Percentiles rank a stretch among this genome's conserved stretches.
These are phyloP conservation scores for Cladosporium sp. DNA, from an alignment of 2,329 filamentous ascomycete species.

Conservation along the genomic window DNA sequence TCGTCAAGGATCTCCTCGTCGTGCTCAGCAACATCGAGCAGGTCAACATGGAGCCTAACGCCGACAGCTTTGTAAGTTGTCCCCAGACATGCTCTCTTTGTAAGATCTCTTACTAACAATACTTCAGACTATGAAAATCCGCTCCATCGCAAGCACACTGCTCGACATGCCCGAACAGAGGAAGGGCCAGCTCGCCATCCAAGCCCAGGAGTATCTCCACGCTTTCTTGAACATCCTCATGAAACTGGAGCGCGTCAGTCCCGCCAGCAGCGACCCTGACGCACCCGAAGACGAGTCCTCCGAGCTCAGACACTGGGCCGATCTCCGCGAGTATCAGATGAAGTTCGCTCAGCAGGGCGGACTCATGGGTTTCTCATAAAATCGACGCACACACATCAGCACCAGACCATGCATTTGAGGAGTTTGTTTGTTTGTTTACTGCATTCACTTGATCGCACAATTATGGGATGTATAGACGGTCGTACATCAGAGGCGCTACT, in stretches of 20 bases:
- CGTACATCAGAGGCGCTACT: too few species aligned
- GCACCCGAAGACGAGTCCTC: slow-evolving; percentile 61
- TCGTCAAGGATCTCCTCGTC: slow-evolving; percentile 72
- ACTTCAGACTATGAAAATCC: slow-evolving; percentile 71
- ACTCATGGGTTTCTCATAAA: slow-evolving; percentile 36
- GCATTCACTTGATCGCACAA: too few species aligned
- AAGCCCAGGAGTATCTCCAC: slow-evolving; percentile 67
- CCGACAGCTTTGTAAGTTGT: slow-evolving; percentile 57
- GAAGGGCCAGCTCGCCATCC: slow-evolving; percentile 49
- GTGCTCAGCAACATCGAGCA: slow-evolving; percentile 75
- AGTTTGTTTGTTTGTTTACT: too few species aligned
- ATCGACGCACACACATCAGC: too few species aligned
- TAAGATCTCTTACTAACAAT: too few species aligned
- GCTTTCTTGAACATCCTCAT: slow-evolving; percentile 71
- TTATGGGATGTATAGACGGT: too few species aligned
- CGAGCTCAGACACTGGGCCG: slow-evolving; percentile 73
- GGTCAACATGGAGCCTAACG: slow-evolving; percentile 75
- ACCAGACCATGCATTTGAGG: too few species aligned
- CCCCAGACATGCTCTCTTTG: background rate
- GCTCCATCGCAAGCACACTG: slow-evolving; percentile 76
- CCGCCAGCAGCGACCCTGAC: slow-evolving; percentile 33
- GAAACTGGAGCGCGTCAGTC: slow-evolving; percentile 64
- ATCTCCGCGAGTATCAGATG: slow-evolving; percentile 71
- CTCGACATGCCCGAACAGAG: slow-evolving; percentile 57
- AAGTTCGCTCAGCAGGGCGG: slow-evolving; percentile 66